These are phyloP conservation scores for Globisporangium parvum DNA, from an alignment of 352 stramenopile species.

Conservation along the genomic window DNA sequence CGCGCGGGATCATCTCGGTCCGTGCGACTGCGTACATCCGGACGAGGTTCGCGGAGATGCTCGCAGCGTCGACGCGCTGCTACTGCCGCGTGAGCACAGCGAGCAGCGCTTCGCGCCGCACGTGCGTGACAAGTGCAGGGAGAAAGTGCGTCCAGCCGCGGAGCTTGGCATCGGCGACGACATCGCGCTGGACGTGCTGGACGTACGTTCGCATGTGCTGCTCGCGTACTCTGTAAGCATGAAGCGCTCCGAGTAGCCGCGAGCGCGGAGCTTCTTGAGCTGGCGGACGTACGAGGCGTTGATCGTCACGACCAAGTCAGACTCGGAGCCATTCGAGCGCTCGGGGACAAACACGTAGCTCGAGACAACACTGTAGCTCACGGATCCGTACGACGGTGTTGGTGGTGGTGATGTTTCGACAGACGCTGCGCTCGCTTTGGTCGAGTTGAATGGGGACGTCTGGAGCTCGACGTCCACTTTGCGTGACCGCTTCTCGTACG, in stretches of 20 bases:
- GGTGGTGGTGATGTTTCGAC: slow-evolving; percentile 3
- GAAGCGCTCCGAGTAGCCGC: slow-evolving; percentile 50
- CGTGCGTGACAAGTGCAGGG: slow-evolving; percentile 22
- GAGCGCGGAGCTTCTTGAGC: slow-evolving; percentile 35
- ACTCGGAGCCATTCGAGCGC: slow-evolving; percentile 60
- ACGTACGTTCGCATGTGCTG: slow-evolving; percentile 35
- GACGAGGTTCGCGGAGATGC: slow-evolving; percentile 38
- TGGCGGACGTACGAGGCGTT: slow-evolving; percentile 55
- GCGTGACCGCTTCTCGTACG: slow-evolving; percentile 51
- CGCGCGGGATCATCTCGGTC: slow-evolving; percentile 49
- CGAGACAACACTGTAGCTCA: slow-evolving; percentile 44
- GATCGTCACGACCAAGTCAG: slow-evolving; percentile 42
- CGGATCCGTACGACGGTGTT: slow-evolving; percentile 22
- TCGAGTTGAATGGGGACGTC: slow-evolving; percentile 9
- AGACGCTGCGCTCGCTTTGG: not conserved
- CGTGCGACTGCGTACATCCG: slow-evolving; percentile 40
- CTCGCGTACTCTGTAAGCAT: slow-evolving; percentile 55
- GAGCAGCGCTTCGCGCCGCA: slow-evolving; percentile 29
- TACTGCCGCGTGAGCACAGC: slow-evolving; percentile 37
- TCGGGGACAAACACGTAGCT: slow-evolving; percentile 37
- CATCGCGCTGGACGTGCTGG: slow-evolving; percentile 31
- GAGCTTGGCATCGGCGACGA: slow-evolving; percentile 58
- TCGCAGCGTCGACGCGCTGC: slow-evolving; percentile 34
- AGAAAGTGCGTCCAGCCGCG: slow-evolving; percentile 42
- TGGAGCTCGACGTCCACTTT: slow-evolving; percentile 53